Conservation (phyloP, 495 filamentous ascomycete genomes). For the Penicillium chermesinum region DNA sequence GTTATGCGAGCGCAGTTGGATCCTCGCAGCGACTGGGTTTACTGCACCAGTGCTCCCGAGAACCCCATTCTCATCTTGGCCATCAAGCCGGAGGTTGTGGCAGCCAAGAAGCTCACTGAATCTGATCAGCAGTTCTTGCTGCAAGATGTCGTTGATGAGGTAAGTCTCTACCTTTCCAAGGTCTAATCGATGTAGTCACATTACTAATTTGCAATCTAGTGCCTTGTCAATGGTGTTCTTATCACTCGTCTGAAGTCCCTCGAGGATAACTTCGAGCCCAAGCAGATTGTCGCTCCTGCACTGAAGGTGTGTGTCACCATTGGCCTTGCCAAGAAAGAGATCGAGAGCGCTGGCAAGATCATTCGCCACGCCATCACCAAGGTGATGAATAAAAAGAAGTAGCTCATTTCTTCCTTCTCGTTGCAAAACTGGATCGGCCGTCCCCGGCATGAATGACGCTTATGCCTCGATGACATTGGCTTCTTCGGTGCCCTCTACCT, state of each 20-base stretch:
- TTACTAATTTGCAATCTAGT: slow-evolving; percentile 30
- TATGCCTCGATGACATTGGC: slow-evolving; percentile 23
- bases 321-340: slow-evolving; percentile 86
- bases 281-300: slow-evolving; percentile 64
- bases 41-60: slow-evolving; percentile 72
- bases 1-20: slow-evolving; percentile 83
- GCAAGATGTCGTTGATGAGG: slow-evolving; percentile 92
- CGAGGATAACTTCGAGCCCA: slow-evolving; percentile 58
- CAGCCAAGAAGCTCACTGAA: slow-evolving; percentile 57
- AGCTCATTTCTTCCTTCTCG: slow-evolving; percentile 4
- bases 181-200: too few relatives aligned
- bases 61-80: slow-evolving; percentile 83
- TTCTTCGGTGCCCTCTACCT: slow-evolving; percentile 5
- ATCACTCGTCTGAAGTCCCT: slow-evolving; percentile 79
- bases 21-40: slow-evolving; percentile 88
- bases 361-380: slow-evolving; percentile 94
- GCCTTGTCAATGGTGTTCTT: slow-evolving; percentile 77
- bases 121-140: slow-evolving; percentile 81
- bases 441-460: slow-evolving; percentile 18
- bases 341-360: slow-evolving; percentile 82
- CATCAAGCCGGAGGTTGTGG: slow-evolving; percentile 78
- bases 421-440: slow-evolving; percentile 2
- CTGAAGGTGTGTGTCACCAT: slow-evolving; percentile 88
- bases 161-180: too few relatives aligned
- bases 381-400: slow-evolving; percentile 58